A percentile compares a stretch with the other conserved stretches of the same genome.
These are phyloP conservation scores for Geranium rotundifolium DNA, from an alignment of 345 rosid species.

Conservation along the genomic window DNA sequence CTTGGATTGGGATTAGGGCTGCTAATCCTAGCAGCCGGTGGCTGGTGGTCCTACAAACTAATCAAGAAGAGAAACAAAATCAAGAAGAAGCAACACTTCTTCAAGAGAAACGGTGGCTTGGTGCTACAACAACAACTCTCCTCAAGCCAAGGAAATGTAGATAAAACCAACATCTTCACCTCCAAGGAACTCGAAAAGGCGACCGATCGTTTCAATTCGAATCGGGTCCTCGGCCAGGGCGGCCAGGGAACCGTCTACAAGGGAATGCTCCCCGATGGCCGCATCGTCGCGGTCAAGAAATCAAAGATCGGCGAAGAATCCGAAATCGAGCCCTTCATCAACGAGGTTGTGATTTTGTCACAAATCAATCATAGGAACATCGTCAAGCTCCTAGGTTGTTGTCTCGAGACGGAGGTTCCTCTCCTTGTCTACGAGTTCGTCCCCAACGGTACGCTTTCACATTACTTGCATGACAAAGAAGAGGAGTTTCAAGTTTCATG, in stretches of 20 bases:
- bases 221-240: not conserved
- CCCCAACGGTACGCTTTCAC: too few species aligned
- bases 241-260: not conserved
- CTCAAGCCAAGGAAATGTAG: not conserved
- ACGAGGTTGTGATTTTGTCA: too few species aligned
- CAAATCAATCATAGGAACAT: too few species aligned
- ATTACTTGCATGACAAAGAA: not conserved
- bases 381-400: too few species aligned
- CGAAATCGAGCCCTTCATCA: too few species aligned
- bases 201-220: not conserved
- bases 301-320: too few species aligned
- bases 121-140: not conserved
- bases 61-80: not conserved
- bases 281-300: too few species aligned
- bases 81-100: not conserved
- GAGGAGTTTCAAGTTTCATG: not conserved
- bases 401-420: too few species aligned
- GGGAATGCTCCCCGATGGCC: too few species aligned
- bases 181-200: not conserved
- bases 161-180: not conserved
- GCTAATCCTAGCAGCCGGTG: not conserved
- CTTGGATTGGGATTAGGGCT: not conserved
- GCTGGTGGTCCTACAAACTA: not conserved
- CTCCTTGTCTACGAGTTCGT: too few species aligned
- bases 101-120: not conserved